Percentiles rank a stretch among this genome's conserved stretches.
phyloP scores from a whole-genome alignment of 73 alveolate species.

The Paramecium pentaurelia region DNA sequence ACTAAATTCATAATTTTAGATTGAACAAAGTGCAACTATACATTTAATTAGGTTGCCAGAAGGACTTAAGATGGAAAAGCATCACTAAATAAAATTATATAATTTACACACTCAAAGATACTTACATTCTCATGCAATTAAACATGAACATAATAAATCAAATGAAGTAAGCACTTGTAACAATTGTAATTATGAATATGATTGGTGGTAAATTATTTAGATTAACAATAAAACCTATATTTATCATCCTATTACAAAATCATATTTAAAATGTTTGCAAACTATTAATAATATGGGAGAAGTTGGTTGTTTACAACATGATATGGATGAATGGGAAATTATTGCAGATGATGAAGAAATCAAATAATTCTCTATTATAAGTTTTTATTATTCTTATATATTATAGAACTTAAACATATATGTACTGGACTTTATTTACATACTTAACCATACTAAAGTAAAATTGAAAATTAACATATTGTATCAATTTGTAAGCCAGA shows the following conservation, averaged over 20 bases:
- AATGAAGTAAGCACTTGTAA: constrained; percentile 2
- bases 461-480: neutral
- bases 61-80: neutral
- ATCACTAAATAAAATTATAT: neutral
- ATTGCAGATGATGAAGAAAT: neutral
- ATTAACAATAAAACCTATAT: neutral
- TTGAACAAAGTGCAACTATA: neutral
- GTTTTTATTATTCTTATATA: neutral
- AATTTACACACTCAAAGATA: neutral
- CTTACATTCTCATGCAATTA: neutral
- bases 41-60: neutral
- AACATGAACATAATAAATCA: neutral
- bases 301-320: neutral
- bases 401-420: neutral
- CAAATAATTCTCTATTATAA: neutral
- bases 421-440: neutral
- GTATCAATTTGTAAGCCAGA: neutral
- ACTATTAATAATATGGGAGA: neutral
- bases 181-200: neutral
- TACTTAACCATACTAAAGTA: neutral
- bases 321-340: constrained; percentile 6
- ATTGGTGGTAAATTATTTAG: neutral
- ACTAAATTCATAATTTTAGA: neutral
- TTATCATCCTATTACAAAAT: neutral
- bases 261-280: neutral